Evolutionary conservation across 2,329 filamentous ascomycete species (phyloP).

Genomic region (Curvularia hawaiiensis): DNA sequence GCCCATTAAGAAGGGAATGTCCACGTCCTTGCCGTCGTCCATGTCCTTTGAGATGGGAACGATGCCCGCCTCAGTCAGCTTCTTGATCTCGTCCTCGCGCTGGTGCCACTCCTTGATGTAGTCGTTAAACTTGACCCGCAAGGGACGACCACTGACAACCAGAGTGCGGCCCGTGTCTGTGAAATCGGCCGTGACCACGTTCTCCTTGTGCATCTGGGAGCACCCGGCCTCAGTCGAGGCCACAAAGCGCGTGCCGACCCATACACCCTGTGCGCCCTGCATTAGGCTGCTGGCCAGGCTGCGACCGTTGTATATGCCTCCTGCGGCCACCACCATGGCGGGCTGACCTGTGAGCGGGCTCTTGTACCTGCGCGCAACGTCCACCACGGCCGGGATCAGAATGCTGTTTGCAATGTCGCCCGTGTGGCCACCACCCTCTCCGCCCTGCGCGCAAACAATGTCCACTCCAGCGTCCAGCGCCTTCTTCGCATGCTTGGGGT

Average conservation of each 20-base stretch:
- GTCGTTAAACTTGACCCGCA: conserved; percentile 80
- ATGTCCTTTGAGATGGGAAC: conserved; percentile 84
- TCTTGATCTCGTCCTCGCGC: conserved; percentile 73
- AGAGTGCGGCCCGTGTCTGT: conserved; percentile 82
- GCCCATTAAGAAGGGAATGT: conserved; percentile 90
- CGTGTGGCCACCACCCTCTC: conserved; percentile 92
- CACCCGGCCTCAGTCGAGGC: conserved; percentile 81
- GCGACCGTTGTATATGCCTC: conserved; percentile 83
- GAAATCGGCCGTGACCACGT: conserved; percentile 78
- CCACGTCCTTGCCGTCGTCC: conserved; percentile 80
- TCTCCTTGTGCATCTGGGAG: conserved; percentile 80
- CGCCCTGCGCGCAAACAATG: conserved; percentile 89
- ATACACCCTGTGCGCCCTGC: conserved; percentile 86
- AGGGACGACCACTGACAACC: conserved; percentile 79
- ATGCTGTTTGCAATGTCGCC: conserved; percentile 86
- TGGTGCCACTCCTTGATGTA: conserved; percentile 84
- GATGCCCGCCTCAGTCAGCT: conserved; percentile 75
- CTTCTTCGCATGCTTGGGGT: conserved; percentile 89
- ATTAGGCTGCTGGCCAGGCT: conserved; percentile 81
- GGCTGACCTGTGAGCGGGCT: conserved; percentile 72
- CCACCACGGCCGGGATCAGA: conserved; percentile 83
- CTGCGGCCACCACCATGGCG: conserved; percentile 85
- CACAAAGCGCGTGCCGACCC: conserved; percentile 94
- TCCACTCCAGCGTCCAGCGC: conserved; percentile 86
- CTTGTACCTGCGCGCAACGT: conserved; percentile 75